phyloP scores from a whole-genome alignment of 2,329 filamentous ascomycete species.

The Fusarium brevicatenulatum region DNA sequence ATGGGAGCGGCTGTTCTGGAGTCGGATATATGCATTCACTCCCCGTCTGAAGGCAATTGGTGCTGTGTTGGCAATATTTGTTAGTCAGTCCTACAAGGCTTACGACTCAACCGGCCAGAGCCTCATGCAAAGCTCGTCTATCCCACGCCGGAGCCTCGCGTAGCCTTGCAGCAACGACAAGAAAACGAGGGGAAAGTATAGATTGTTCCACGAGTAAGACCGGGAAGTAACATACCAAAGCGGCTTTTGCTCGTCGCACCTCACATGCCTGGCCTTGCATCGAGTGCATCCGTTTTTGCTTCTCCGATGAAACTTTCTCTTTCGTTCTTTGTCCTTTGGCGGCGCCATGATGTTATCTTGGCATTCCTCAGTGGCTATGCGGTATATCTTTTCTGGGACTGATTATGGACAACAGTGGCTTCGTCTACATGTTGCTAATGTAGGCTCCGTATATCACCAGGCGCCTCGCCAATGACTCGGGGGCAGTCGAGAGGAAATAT shows the following conservation, averaged over 20 bases:
- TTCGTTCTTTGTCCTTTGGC: constrained; percentile 51
- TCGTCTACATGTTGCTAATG: constrained; percentile 39
- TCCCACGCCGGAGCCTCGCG: constrained; percentile 25
- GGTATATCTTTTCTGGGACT: constrained; percentile 29
- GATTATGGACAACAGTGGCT: constrained; percentile 5
- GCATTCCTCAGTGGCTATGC: constrained; percentile 26
- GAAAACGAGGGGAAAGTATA: constrained; percentile 24
- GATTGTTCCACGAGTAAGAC: constrained; percentile 20
- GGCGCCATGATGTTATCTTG: constrained; percentile 45
- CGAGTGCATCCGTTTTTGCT: constrained; percentile 52
- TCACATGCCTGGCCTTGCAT: constrained; percentile 56
- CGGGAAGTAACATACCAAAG: constrained; percentile 53
- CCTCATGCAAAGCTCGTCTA: constrained; percentile 40
- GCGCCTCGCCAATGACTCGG: constrained; percentile 33
- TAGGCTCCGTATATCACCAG: constrained; percentile 39
- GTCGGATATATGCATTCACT: constrained; percentile 54
- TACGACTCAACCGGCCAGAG: constrained; percentile 12
- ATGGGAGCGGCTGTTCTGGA: constrained; percentile 40
- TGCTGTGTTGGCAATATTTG: constrained; percentile 47
- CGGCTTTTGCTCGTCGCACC: constrained; percentile 58
- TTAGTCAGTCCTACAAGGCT: constrained; percentile 31
- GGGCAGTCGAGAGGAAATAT: constrained; percentile 43
- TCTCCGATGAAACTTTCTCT: constrained; percentile 52
- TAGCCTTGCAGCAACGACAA: constrained; percentile 35
- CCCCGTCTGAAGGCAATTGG: constrained; percentile 58